Evolutionary conservation across 176 grass and related monocot species (phyloP), one percentile per base, ranked within the genome.

Genomic region (Oryza longistaminata): DNA sequence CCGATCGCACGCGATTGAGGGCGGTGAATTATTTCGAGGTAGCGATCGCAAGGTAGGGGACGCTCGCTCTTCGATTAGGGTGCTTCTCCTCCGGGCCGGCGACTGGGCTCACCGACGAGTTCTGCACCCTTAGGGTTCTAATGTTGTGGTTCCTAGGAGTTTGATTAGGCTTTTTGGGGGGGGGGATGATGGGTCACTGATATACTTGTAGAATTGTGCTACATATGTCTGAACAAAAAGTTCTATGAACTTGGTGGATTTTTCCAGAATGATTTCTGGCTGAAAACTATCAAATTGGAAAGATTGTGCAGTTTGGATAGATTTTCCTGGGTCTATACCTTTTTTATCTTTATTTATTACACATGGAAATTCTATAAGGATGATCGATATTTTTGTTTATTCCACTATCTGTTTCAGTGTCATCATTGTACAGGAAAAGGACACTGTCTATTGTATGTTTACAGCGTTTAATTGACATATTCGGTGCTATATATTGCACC

Each of bases 51-150:
- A 22, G 5, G 25, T 26, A 12, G 72, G 19, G 21, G 53, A 6
- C 3, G 76, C 8, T 67, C 19, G 25, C 70, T 81, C 71, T 17
- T 44, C 61, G 55, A 73, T 12, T 44, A 43, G 42, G 12, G 9
- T 9, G 76, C 53, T 73, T 62, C 61, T 25, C 1, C 53, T 58
- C n/a, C 22, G 27, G 11, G 24, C 4, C 15, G 2, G 61, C 14
- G 35, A 29, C 42, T 7, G 11, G 58, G 39, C 5, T 9, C 22
- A 5, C 76, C 42, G 24, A 64, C 17, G 69, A 17, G 42, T 27
- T 86, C 64, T 50, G 29, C 29, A 1, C 46, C 71, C 13, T 64
- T 73, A 27, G 53, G 68, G 68, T 80, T 73, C 42, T 70, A 61
- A 46, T 26, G 19, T 37, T 19, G 15, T 73, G 43, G 43, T 73